Base-by-base conservation (phyloP, 257 asterid genomes). In the Nicotiana obtusifolia region DNA sequence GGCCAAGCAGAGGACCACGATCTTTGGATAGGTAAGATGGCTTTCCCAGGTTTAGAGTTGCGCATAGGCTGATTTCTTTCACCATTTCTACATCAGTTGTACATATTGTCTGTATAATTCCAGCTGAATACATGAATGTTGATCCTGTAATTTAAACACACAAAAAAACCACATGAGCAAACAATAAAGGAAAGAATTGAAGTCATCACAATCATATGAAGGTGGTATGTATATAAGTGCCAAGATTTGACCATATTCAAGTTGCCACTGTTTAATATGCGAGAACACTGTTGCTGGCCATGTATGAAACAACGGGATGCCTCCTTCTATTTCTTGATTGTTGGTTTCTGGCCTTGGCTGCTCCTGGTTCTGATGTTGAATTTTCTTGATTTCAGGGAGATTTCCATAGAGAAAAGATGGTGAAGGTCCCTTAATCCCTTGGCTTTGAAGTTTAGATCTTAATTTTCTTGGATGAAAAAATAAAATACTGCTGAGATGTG, bases 1-100 rank as follows among this genome's bases (percentile, higher is more conserved):
- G 83, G 59, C 97, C 97, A 7, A 90, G 88, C 69, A 92, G 87
- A 80, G 97, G 92, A 5, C 93, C 97, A 2, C 87, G 91, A 13
- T 93, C 97, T 9, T 81, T 92, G 7, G 95, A 91, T 37, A 91
- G 82, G 81, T 89, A 92, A 22, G 86, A 67, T 81, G 97, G 97
- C 83, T 90, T 93, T 9, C 97, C 97, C 4, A 90, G 88, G 85
- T 87, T 83, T 73, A 87, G 60, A 16, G 93, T 89, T 47, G 91
- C 88, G 82, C 54, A 84, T 33, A 82, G 89, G 80, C 88, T 88
- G 64, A 93, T 30, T 80, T 91, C 94, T 77, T 88, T 93, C 11
- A 85, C 90, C 84, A 89, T 78, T 64, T 87, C 88, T 13, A 87
- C 87, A 85, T 90, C 91, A 47, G 90, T 87, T 52, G 88, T 52